Percentiles rank a stretch among this genome's conserved stretches.
phyloP scores from a whole-genome alignment of 164 flowering plant genomes.

The Houttuynia cordata region DNA sequence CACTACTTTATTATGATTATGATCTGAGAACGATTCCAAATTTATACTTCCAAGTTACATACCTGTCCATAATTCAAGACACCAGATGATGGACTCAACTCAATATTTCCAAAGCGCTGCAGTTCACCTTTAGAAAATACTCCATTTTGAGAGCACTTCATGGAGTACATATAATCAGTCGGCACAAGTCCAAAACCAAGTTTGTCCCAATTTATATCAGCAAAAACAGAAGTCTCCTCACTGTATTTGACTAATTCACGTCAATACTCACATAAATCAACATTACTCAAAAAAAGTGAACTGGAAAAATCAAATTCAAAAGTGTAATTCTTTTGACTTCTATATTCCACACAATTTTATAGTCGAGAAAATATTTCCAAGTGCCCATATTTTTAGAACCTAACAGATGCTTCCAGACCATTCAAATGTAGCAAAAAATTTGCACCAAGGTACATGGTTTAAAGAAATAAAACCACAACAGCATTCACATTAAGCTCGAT shows the following conservation, averaged over 20 bases:
- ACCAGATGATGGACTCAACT: constrained; percentile 66
- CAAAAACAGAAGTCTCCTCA: constrained; percentile 20
- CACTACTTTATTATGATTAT: too few relatives aligned
- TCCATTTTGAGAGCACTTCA: constrained; percentile 38
- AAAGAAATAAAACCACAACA: too few relatives aligned
- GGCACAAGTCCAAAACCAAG: constrained; percentile 52
- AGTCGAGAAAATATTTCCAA: not conserved
- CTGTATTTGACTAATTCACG: constrained; percentile 1
- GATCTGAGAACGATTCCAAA: not conserved
- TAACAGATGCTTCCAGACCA: not conserved
- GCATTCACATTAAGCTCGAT: too few relatives aligned
- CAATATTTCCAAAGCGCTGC: constrained; percentile 57
- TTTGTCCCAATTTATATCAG: constrained; percentile 60
- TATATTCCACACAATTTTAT: not conserved
- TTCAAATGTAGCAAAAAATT: not conserved
- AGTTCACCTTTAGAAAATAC: constrained; percentile 45
- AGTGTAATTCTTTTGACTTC: not conserved
- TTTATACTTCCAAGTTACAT: constrained; percentile 2
- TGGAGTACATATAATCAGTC: constrained; percentile 66
- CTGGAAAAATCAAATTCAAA: too few relatives aligned
- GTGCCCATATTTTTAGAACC: not conserved
- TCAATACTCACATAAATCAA: not conserved
- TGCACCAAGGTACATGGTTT: not conserved
- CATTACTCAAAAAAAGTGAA: too few relatives aligned
- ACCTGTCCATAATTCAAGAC: constrained; percentile 81